phyloP scores from a whole-genome alignment of 2,329 filamentous ascomycete species.

The Colletotrichum scovillei region DNA sequence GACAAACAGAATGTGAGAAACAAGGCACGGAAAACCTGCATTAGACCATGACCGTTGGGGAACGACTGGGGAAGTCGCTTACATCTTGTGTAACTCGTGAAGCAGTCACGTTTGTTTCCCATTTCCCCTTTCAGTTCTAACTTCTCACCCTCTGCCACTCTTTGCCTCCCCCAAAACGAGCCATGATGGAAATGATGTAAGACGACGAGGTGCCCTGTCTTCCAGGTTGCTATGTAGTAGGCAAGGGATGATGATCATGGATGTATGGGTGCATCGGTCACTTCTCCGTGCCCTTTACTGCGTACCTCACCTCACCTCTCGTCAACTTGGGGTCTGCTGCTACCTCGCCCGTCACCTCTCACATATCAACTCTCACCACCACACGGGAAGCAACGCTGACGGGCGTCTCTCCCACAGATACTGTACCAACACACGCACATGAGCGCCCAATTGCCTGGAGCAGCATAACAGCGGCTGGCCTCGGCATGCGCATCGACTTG shows the following conservation, averaged over 20 bases:
- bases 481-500: conserved; percentile 26
- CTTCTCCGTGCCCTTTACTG: background rate
- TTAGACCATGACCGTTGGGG: background rate
- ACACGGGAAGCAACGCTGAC: background rate
- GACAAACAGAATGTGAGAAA: background rate
- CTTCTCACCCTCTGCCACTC: too few relatives aligned
- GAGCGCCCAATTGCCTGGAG: conserved; percentile 16
- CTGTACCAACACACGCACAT: background rate
- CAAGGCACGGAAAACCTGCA: background rate
- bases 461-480: conserved; percentile 15
- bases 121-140: background rate
- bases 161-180: background rate
- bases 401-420: background rate
- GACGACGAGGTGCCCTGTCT: background rate
- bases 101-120: background rate
- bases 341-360: conserved; percentile 17
- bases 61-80: background rate
- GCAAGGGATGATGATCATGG: background rate
- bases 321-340: background rate
- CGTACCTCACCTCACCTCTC: background rate
- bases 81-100: background rate
- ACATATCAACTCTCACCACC: conserved; percentile 15
- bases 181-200: background rate
- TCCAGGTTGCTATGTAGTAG: background rate
- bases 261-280: background rate